Evolutionary conservation across 352 stramenopile genomes (phyloP).

Genomic region (Phytopythium delawarense): DNA sequence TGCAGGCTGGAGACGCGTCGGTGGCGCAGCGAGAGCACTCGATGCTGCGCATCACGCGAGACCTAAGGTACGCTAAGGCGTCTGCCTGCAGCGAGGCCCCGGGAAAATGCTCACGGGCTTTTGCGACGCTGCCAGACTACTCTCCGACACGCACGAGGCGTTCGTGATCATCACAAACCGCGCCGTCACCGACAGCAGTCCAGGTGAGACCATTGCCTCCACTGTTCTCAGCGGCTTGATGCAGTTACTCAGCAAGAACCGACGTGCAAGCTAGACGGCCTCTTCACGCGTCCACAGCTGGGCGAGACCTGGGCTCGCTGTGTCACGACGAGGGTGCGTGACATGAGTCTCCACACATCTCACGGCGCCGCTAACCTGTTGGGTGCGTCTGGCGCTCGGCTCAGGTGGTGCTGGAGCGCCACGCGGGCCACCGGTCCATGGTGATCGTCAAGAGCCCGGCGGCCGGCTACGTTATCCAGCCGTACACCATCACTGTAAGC

Average conservation of each 20-base stretch:
- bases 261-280: conserved; percentile 15
- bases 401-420: conserved; percentile 64
- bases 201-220: conserved; percentile 10
- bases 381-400: too few species aligned
- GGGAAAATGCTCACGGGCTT: background rate
- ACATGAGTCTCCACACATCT: background rate
- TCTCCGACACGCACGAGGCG: conserved; percentile 57
- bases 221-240: background rate
- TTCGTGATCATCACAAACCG: conserved; percentile 71
- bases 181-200: conserved; percentile 33
- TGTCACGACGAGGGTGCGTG: conserved; percentile 45
- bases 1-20: conserved; percentile 31
- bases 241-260: too few species aligned
- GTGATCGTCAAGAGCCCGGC: conserved; percentile 62
- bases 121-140: conserved; percentile 24
- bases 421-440: conserved; percentile 41
- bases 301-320: conserved; percentile 70
- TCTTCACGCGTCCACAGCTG: conserved; percentile 61
- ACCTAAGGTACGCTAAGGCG: conserved; percentile 38
- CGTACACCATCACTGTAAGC: conserved; percentile 54
- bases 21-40: conserved; percentile 38
- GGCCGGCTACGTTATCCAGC: conserved; percentile 52
- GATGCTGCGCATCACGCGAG: conserved; percentile 41
- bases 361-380: background rate
- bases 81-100: background rate